Conservation (phyloP, 306 rosid genomes). For the Corylus avellana region DNA sequence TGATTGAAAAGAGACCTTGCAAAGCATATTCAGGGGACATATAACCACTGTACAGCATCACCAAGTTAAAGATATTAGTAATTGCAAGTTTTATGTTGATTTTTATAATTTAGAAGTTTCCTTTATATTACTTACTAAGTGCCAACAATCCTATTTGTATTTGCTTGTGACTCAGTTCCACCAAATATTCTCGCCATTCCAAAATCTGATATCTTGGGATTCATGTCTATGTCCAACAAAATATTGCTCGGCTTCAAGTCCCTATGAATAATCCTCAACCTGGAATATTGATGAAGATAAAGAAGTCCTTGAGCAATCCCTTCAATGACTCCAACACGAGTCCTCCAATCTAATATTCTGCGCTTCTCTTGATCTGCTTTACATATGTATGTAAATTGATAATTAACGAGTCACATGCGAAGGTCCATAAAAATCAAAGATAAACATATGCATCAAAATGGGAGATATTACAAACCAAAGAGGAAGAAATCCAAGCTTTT, state of each 20-base stretch:
- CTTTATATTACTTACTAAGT: conserved; percentile 44
- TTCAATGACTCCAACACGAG: conserved; percentile 20
- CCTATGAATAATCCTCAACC: conserved; percentile 36
- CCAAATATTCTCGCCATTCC: conserved; percentile 33
- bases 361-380: conserved; percentile 28
- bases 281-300: conserved; percentile 33
- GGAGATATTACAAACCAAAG: conserved; percentile 23
- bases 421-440: neutral
- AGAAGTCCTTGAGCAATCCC: conserved; percentile 33
- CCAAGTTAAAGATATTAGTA: neutral
- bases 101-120: neutral
- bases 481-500: conserved; percentile 39
- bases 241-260: conserved; percentile 35
- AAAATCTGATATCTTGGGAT: conserved; percentile 41
- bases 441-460: too few relatives aligned
- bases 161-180: conserved; percentile 13
- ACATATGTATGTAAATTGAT: neutral
- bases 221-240: conserved; percentile 32
- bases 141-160: conserved; percentile 50
- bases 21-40: conserved; percentile 51
- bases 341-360: conserved; percentile 20
- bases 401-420: neutral
- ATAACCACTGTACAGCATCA: conserved; percentile 40
- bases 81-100: neutral
- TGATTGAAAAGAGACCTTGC: conserved; percentile 37